Evolutionary conservation across 768 basidiomycete species (phyloP).

Genomic region (Sporobolomyces roseus): DNA sequence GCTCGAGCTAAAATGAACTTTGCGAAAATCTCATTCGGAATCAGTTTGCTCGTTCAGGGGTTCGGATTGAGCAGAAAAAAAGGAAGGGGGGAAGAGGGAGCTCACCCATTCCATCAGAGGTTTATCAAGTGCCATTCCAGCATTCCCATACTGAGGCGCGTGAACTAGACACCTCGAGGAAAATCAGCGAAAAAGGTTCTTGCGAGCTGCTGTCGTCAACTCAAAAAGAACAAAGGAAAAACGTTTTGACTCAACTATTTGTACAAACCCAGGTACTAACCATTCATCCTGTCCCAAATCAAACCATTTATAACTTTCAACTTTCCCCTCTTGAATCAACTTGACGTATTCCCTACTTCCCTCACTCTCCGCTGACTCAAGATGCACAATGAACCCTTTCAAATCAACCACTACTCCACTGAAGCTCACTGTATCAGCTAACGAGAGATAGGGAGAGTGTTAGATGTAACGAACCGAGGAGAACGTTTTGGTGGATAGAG

Average conservation of each 20-base stretch:
- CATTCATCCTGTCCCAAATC: neutral
- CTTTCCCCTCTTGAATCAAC: neutral
- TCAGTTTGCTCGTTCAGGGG: neutral
- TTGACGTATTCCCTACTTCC: neutral
- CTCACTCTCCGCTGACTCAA: neutral
- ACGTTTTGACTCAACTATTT: too few species aligned
- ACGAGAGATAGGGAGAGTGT: neutral
- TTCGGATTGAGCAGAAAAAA: neutral
- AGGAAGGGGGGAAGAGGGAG: neutral
- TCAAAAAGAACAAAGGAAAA: too few species aligned
- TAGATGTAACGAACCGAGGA: constrained; percentile 14
- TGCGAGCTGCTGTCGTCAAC: too few species aligned
- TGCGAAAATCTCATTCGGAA: too few species aligned
- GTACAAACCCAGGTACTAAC: constrained; percentile 38
- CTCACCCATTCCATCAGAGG: constrained; percentile 46
- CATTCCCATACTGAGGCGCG: constrained; percentile 82
- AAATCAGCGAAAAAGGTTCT: too few species aligned
- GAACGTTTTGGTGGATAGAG: neutral
- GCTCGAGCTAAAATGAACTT: constrained; percentile 60
- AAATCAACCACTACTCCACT: constrained; percentile 19
- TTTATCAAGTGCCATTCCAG: constrained; percentile 78
- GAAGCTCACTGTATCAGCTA: neutral
- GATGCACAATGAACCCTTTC: constrained; percentile 14
- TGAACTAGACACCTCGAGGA: too few species aligned
- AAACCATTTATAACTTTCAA: neutral